Conservation (phyloP, 257 asterid genomes). For the Craterostigma plantagineum region DNA sequence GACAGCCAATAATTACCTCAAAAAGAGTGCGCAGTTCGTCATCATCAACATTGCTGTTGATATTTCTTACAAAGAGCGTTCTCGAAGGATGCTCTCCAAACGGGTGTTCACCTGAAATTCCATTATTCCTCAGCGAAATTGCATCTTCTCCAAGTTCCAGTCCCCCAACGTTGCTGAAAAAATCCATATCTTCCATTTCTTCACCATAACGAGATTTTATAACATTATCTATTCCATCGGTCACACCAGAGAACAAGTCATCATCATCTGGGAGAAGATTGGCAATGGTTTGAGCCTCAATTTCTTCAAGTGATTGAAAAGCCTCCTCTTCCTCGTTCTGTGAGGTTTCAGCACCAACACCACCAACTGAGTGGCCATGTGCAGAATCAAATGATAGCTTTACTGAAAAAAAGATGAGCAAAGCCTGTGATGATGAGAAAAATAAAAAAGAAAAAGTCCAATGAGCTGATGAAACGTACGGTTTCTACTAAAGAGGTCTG, state of each 20-base stretch:
- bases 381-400: slow-evolving; percentile 33
- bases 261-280: slow-evolving; percentile 98
- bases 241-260: slow-evolving; percentile 85
- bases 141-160: slow-evolving; percentile 91
- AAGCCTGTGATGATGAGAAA: background rate
- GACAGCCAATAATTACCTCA: slow-evolving; percentile 30
- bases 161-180: slow-evolving; percentile 89
- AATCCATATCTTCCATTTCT: slow-evolving; percentile 65
- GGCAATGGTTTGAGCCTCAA: slow-evolving; percentile 92
- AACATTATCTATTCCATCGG: slow-evolving; percentile 56
- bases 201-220: slow-evolving; percentile 29
- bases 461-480: slow-evolving; percentile 20
- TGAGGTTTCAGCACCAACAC: slow-evolving; percentile 18
- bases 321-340: slow-evolving; percentile 62
- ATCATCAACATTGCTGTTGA: slow-evolving; percentile 77
- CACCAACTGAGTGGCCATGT: slow-evolving; percentile 51
- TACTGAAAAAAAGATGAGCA: slow-evolving; percentile 42
- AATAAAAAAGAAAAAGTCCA: background rate
- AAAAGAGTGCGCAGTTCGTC: slow-evolving; percentile 59
- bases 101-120: slow-evolving; percentile 36
- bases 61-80: slow-evolving; percentile 83
- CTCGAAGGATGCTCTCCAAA: slow-evolving; percentile 70
- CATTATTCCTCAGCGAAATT: slow-evolving; percentile 28
- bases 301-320: slow-evolving; percentile 73
- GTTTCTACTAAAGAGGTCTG: slow-evolving; percentile 63